Evolutionary conservation across 495 filamentous ascomycete genomes (phyloP), one percentile per base, ranked within the genome.

Genomic region (Aspergillus affinis): DNA sequence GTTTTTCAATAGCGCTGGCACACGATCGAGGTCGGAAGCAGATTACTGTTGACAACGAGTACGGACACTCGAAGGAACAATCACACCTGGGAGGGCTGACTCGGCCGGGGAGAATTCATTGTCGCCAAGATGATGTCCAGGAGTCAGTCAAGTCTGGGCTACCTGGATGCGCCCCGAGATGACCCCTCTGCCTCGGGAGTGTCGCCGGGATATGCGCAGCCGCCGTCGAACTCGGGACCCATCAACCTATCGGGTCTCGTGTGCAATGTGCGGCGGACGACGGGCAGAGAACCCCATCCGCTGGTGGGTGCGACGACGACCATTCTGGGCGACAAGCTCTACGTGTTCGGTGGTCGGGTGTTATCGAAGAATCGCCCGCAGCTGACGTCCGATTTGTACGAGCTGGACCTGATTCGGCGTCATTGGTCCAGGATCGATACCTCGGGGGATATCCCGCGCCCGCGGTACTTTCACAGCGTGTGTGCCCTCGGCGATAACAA

Each of bases 221-320:
- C 64, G 30, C 57, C 61, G 44, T 59, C 74, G 21, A 73, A 74
- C 3, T 75, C 81, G 0, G 82, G 82, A 19, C 69, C 82, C 0
- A 82, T 83, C 47, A 86, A 94, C 61, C 72, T 96, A 3, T 94
- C 92, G 0, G 92, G 92, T 3, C 75, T 97, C 67, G 93, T 96
- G 69, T 97, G 92, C 76, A 96, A 96, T 78, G 91, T 96, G 15
- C 90, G 94, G 59, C 81, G 86, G 59, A 97, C 94, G 17, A 97
- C 93, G 1, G 94, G 94, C 30, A 84, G 87, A 60, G 92, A 98
- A 68, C 95, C 94, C 6, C 91, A 89, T 61, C 88, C 94, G 12
- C 77, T 97, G 4, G 94, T 98, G 5, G 94, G 94, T 4, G 93
- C 94, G 3, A 96, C 95, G 0, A 98, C 95, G 0, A 98, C 95